A percentile compares a stretch with the other conserved stretches of the same genome.
Evolutionary conservation across 2,329 filamentous ascomycete species (phyloP).

Genomic region (Trichoderma asperellum): DNA sequence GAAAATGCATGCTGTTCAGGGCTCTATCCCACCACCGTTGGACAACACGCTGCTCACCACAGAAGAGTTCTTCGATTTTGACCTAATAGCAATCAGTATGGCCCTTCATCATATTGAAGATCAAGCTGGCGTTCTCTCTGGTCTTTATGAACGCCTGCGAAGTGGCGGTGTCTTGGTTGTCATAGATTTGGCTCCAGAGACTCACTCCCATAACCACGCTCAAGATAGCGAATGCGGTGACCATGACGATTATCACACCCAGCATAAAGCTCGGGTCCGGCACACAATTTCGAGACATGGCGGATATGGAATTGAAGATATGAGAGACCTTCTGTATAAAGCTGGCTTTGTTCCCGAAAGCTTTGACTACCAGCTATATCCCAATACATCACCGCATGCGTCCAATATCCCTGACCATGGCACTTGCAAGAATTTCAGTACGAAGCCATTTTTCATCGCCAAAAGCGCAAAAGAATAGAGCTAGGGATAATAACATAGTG

Average conservation of each 20-base stretch:
- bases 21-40: background rate
- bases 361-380: conserved; percentile 12
- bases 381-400: background rate
- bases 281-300: conserved; percentile 15
- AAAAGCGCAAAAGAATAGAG: conserved; percentile 1
- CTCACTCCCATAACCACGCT: background rate
- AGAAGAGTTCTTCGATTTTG: conserved; percentile 16
- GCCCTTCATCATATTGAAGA: conserved; percentile 18
- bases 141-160: conserved; percentile 6
- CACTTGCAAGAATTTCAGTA: background rate
- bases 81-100: conserved; percentile 10
- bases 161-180: conserved; percentile 14
- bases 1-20: conserved; percentile 3
- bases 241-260: background rate
- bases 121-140: background rate
- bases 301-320: conserved; percentile 13
- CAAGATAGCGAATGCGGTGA: background rate
- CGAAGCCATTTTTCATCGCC: conserved; percentile 23
- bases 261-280: background rate
- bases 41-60: background rate
- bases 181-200: conserved; percentile 13
- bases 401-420: background rate
- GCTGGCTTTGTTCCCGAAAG: conserved; percentile 8
- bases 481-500: background rate
- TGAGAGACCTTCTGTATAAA: background rate